Base-by-base conservation (phyloP, 257 asterid species). In the Striga asiatica region DNA sequence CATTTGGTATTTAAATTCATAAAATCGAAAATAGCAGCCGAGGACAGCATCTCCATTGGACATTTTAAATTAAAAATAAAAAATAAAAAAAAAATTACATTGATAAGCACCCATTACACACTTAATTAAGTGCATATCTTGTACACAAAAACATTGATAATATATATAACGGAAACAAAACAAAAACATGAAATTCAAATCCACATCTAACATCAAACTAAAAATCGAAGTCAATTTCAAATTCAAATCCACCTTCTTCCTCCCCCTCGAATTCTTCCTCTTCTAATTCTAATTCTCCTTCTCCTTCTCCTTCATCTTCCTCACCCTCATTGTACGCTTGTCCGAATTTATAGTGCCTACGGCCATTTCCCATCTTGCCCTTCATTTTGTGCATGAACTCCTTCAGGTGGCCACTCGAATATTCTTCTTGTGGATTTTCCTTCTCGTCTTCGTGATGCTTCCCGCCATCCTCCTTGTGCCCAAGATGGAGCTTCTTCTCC, bases 321-420 rank as follows among this genome's bases (percentile, higher is more conserved):
- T 50, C 18, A 35, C 31, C 47, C 51, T 19, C 51, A 51, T 5
- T 60, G 19, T 23, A 54, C 11, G 1, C 35, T 3, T 6, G 11
- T 14, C 49, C 55, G 11, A 47, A 22, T 2, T 61, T 29, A 6
- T 27, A 19, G 5, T 8, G 46, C 19, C 13, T n/a, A 38, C 14
- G 54, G 9, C 52, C 50, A 13, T 38, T 8, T 17, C 46, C 13
- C 28, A 57, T 27, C 56, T 66, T 71, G 46, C 61, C 62, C 69
- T 60, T 61, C 23, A 71, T 46, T 45, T 71, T 60, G 49, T 66
- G 68, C 67, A 66, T 37, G 10, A 62, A n/a, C 35, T 53, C 73
- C 55, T 62, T 61, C 1, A 61, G 1, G 54, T 46, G 61, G 17
- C 68, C 20, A 10, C n/a, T n/a, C n/a, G n/a, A n/a, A n/a, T n/a